Base-by-base conservation (phyloP, 2,329 filamentous ascomycete genomes). In the Trichothecium sympodiale region DNA sequence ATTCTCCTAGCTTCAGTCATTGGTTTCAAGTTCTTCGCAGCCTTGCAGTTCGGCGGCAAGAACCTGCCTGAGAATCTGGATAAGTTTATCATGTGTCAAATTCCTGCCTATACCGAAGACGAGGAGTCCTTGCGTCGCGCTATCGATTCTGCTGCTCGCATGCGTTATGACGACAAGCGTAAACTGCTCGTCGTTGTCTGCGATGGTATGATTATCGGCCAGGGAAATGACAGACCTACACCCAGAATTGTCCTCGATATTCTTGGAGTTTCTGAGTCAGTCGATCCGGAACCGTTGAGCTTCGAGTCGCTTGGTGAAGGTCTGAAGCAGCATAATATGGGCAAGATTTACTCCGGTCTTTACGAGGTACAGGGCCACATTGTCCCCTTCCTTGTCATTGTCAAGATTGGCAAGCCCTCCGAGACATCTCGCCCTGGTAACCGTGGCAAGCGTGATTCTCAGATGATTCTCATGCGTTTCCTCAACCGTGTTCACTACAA, bases 401-500 rank as follows among this genome's bases (percentile, higher is more conserved):
- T 96, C 61, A 98, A 98, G 70, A 77, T 96, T 47, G 91, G 91
- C 55, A 98, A 98, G 63, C 87, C 94, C 48, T 95, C 89, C 3
- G 91, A 98, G 59, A 88, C 95, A 44, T 80, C 85, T 15, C 94
- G 94, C 51, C 64, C 91, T 41, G 91, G 91, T 57, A 98, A 98
- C 67, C 83, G 91, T 71, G 91, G 91, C 61, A 98, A 98, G 73
- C 89, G 91, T 72, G 91, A 98, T 60, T 96, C 91, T 36, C 91
- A 98, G 61, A 94, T 98, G 81, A 71, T 98, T 44, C 65, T 96
- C 42, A 98, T 98, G 91, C 82, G 91, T 44, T 98, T 98, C 80
- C 75, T 98, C 53, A 96, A 98, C 72, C 85, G 91, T 45, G 87
- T 98, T 33, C 91, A 98, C 65, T 95, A 98, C 71, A 95, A 95